phyloP scores from a whole-genome alignment of 2,329 filamentous ascomycete species.

The Fusarium cicatricum region DNA sequence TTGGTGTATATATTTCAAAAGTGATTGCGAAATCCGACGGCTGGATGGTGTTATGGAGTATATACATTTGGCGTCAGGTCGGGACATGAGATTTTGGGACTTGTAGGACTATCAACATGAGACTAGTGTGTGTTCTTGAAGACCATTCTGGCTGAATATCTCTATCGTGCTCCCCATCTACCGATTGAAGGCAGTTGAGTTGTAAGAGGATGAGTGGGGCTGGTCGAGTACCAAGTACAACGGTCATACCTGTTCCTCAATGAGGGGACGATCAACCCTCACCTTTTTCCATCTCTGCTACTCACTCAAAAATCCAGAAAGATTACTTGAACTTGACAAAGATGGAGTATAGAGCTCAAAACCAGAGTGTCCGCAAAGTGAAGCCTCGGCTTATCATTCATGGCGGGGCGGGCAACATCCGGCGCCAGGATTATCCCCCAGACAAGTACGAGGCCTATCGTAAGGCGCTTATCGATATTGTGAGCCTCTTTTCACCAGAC shows the following conservation, averaged over 20 bases:
- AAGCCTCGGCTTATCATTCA: slow-evolving; percentile 73
- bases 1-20: background rate
- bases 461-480: slow-evolving; percentile 67
- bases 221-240: background rate
- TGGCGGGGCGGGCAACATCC: slow-evolving; percentile 77
- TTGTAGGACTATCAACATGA: background rate
- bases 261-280: slow-evolving; percentile 10
- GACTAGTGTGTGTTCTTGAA: background rate
- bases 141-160: no score
- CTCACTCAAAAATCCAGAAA: background rate
- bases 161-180: no score
- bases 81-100: background rate
- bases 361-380: slow-evolving; percentile 34
- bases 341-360: slow-evolving; percentile 53
- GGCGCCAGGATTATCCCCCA: slow-evolving; percentile 64
- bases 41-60: slow-evolving; percentile 11
- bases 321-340: background rate
- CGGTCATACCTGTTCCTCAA: slow-evolving; percentile 2
- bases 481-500: slow-evolving; percentile 44
- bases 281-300: background rate
- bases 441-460: slow-evolving; percentile 67
- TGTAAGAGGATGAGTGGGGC: no score
- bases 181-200: no score
- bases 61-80: background rate
- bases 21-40: background rate